A percentile compares a stretch with the other conserved stretches of the same genome.
Evolutionary conservation across 148 eudicot genomes (phyloP).

Genomic region (Fagopyrum homotropicum): DNA sequence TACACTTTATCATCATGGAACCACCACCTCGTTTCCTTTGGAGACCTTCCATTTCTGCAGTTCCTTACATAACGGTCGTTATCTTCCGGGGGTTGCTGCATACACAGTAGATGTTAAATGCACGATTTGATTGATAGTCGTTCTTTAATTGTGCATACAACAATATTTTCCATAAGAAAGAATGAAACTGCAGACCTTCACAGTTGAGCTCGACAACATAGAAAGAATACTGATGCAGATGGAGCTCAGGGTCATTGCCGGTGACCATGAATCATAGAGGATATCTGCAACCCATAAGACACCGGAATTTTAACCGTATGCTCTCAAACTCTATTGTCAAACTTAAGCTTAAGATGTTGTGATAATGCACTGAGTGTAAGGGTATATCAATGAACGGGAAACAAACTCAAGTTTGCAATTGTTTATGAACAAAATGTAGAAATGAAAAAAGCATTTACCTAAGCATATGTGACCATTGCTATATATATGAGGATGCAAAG

Average conservation of each 20-base stretch:
- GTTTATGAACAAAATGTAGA: background rate
- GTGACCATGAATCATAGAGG: constrained; percentile 65
- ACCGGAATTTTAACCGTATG: too few species aligned
- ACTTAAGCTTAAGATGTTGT: too few species aligned
- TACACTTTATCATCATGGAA: constrained; percentile 89
- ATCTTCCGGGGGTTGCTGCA: constrained; percentile 85
- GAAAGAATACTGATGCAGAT: constrained; percentile 12
- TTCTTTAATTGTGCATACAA: too few species aligned
- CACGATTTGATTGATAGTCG: too few species aligned
- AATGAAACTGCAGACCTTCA: background rate
- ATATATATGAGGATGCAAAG: constrained; percentile 49
- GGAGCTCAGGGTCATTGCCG: constrained; percentile 75
- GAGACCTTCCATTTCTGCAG: constrained; percentile 79
- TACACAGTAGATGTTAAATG: too few species aligned
- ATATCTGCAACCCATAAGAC: constrained; percentile 37
- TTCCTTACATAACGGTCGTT: constrained; percentile 83
- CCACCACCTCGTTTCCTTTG: constrained; percentile 95
- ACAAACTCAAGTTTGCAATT: too few species aligned
- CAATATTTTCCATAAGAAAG: too few species aligned
- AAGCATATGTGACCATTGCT: constrained; percentile 60
- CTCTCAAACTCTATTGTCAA: too few species aligned
- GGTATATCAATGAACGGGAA: too few species aligned
- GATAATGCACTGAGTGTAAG: too few species aligned
- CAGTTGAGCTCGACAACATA: constrained; percentile 34
- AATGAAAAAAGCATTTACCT: constrained; percentile 26